A percentile compares a stretch with the other conserved stretches of the same genome.
Conservation (phyloP, 352 stramenopile species). For the Globisporangium cederbergense region DNA sequence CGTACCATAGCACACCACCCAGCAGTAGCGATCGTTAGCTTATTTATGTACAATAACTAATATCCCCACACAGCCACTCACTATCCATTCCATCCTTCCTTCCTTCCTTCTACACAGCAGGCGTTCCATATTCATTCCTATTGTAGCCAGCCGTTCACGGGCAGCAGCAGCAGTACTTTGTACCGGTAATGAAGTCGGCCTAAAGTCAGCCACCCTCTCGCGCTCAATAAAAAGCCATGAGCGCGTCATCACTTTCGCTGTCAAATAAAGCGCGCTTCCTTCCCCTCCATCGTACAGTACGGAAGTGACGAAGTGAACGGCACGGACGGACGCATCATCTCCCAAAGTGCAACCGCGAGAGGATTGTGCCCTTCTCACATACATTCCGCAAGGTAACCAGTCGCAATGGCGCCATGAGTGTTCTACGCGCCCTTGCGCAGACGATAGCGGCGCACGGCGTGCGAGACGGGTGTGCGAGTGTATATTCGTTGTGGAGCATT, state of each 20-base stretch:
- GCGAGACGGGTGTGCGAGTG: neutral
- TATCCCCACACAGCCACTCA: conserved; percentile 4
- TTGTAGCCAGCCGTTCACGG: neutral
- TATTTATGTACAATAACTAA: conserved; percentile 21
- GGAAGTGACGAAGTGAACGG: neutral
- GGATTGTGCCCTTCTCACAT: neutral
- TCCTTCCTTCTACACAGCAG: neutral
- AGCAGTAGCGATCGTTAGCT: conserved; percentile 14
- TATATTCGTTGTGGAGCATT: conserved; percentile 1
- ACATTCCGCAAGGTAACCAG: neutral
- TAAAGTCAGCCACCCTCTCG: no score
- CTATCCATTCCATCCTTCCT: neutral
- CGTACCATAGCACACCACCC: conserved; percentile 7
- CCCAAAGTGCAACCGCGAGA: neutral
- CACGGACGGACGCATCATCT: neutral
- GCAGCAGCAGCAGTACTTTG: no score
- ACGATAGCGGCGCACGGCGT: neutral
- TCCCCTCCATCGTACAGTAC: neutral
- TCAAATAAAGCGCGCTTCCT: no score
- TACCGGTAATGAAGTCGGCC: no score
- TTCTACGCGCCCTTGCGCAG: neutral
- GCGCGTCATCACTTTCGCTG: neutral
- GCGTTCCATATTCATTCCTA: neutral
- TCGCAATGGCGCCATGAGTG: neutral
- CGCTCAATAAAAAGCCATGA: no score